Conservation (phyloP, 805 yeast species). For the Saturnispora halmiae region DNA sequence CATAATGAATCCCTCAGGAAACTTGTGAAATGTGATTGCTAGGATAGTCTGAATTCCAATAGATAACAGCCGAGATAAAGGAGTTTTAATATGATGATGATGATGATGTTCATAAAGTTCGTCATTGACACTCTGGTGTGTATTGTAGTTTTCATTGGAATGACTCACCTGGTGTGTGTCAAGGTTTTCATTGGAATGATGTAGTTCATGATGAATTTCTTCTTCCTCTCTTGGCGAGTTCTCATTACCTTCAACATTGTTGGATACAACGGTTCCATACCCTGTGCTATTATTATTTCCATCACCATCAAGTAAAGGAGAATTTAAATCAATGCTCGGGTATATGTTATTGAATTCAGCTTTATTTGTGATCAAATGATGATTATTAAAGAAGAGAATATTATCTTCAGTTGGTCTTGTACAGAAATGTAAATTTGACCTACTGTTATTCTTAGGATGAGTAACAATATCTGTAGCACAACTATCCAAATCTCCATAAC, state of each 20-base stretch:
- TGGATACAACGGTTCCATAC: neutral
- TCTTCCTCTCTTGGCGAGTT: too few species aligned
- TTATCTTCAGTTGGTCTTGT: constrained; percentile 29
- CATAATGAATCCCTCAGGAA: constrained; percentile 92
- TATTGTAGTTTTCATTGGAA: too few species aligned
- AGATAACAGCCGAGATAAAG: constrained; percentile 66
- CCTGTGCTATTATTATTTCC: neutral
- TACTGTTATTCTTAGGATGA: constrained; percentile 13
- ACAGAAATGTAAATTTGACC: constrained; percentile 26
- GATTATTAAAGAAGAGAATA: constrained; percentile 24
- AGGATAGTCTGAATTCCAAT: constrained; percentile 86
- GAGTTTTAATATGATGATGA: constrained; percentile 75
- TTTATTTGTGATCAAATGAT: constrained; percentile 20
- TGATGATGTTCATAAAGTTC: constrained; percentile 33
- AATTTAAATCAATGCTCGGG: constrained; percentile 26
- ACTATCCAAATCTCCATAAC: constrained; percentile 26
- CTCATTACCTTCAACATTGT: neutral
- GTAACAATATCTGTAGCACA: constrained; percentile 22
- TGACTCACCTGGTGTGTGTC: too few species aligned
- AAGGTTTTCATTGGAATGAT: too few species aligned
- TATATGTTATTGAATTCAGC: constrained; percentile 21
- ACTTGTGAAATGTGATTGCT: constrained; percentile 80
- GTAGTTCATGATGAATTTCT: constrained; percentile 8
- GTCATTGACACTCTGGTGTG: constrained; percentile 7
- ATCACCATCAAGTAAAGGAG: constrained; percentile 23